Evolutionary conservation across 352 stramenopile genomes (phyloP).

Genomic region (Pythium volutum): DNA sequence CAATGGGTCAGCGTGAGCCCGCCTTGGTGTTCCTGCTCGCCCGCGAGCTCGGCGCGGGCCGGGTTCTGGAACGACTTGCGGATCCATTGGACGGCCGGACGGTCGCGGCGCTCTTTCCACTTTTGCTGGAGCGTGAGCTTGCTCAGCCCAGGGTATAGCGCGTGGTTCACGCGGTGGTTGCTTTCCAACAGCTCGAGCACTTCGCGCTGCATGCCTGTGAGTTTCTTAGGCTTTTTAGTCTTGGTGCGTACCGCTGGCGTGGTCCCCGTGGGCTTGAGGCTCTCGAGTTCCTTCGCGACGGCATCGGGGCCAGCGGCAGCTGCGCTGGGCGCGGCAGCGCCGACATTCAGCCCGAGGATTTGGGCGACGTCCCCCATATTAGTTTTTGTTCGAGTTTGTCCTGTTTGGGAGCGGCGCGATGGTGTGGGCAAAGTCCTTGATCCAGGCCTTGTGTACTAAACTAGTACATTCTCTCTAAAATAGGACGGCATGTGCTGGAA

Average conservation of each 20-base stretch:
- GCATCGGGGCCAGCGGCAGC: constrained; percentile 1
- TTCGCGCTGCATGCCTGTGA: constrained; percentile 63
- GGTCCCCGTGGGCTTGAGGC: constrained; percentile 42
- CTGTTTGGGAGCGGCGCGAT: too few species aligned
- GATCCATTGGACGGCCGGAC: constrained; percentile 59
- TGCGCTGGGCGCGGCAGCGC: constrained; percentile 25
- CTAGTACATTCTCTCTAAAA: background rate
- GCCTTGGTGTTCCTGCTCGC: constrained; percentile 32
- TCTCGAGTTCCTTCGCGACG: constrained; percentile 36
- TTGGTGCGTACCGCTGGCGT: constrained; percentile 16
- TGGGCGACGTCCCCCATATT: constrained; percentile 72
- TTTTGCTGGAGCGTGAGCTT: constrained; percentile 65
- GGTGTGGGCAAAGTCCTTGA: too few species aligned
- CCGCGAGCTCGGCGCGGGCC: constrained; percentile 38
- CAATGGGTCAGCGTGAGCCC: constrained; percentile 59
- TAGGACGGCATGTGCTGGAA: too few species aligned
- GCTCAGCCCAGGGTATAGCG: constrained; percentile 55
- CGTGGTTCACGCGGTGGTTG: constrained; percentile 57
- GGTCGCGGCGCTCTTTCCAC: constrained; percentile 47
- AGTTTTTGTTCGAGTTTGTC: background rate
- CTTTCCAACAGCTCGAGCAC: constrained; percentile 63
- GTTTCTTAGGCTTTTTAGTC: constrained; percentile 46
- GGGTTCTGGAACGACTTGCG: constrained; percentile 62
- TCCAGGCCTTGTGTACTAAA: background rate
- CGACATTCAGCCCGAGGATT: constrained; percentile 51